Base-by-base conservation (phyloP, 2,329 filamentous ascomycete species). In the Cytospora paraplurivora region DNA sequence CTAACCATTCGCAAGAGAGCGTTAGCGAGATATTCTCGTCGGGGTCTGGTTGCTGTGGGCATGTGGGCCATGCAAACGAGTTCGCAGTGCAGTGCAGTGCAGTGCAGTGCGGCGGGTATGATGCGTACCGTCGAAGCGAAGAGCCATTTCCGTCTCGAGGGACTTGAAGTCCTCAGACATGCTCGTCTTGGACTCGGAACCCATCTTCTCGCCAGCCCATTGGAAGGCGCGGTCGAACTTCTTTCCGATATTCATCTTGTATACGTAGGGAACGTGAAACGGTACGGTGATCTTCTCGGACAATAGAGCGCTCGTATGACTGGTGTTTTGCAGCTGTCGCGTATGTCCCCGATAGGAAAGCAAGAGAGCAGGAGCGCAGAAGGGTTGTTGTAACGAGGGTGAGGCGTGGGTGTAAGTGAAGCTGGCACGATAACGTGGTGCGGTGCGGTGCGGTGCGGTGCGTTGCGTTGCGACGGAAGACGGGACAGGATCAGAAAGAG, bases 201-300 rank as follows among this genome's bases (percentile, higher is more conserved):
- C 94, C 91, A 98, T 97, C 79, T 93, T 92, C 80, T 98, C 94
- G 70, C 92, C 92, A 44, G 93, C 92, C 94, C 94, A 98, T 89
- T 98, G 94, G 81, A 94, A 96, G 82, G 96, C 89, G 73, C 94
- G 90, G 79, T 93, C 94, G 75, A 98, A 87, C 76, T 96, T 97
- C 83, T 96, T 97, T 78, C 81, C 83, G 71, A 86, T 80, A 70
- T 82, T 78, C 83, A 85, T 86, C 21, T 60, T 77, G 69, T 35
- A 6, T 32, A 33, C 19, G 15, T 54, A 17, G 17, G 1, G 33
- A 41, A 11, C 47, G 41, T 44, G 41, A n/a, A 41, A 44, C 6
- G 17, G 41, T 44, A 44, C 27, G 4, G 4, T 27, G 27, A 27
- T 27, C 27, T 27, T 27, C 27, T 27, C 27, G 27, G 27, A 27